A percentile compares a stretch with the other conserved stretches of the same genome.
phyloP scores from a whole-genome alignment of 2,329 filamentous ascomycete species.

The Epichloe brachyelytri region DNA sequence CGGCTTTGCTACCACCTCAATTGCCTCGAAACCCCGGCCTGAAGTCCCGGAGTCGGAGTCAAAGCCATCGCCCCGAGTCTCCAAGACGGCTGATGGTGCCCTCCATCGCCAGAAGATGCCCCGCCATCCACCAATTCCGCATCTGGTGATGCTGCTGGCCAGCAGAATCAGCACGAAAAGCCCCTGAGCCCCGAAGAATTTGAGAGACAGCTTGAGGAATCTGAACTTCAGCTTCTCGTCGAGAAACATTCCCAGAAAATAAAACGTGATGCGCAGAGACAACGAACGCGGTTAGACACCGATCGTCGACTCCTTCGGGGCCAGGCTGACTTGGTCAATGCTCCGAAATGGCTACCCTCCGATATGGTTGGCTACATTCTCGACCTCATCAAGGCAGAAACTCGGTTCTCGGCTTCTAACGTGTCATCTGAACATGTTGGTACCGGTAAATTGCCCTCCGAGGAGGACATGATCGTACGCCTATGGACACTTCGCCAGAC shows the following conservation, averaged over 20 bases:
- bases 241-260: conserved; percentile 73
- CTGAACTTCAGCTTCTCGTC: conserved; percentile 77
- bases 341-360: conserved; percentile 65
- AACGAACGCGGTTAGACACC: conserved; percentile 66
- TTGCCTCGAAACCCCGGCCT: conserved; percentile 67
- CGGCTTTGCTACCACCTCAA: conserved; percentile 86
- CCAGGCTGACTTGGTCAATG: conserved; percentile 62
- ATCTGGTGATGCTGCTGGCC: conserved; percentile 1
- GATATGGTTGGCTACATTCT: conserved; percentile 70
- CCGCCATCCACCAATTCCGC: conserved; percentile 14
- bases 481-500: conserved; percentile 76
- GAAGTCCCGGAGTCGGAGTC: conserved; percentile 35
- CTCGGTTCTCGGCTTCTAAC: conserved; percentile 41
- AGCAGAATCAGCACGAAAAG: conserved; percentile 20
- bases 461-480: conserved; percentile 67
- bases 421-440: conserved; percentile 30
- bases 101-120: conserved; percentile 11
- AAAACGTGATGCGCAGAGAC: conserved; percentile 64
- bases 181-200: conserved; percentile 74
- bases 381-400: conserved; percentile 56
- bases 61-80: conserved; percentile 12
- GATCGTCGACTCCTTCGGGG: conserved; percentile 70
- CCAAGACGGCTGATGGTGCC: conserved; percentile 15
- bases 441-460: conserved; percentile 43
- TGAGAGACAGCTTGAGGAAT: conserved; percentile 75